Evolutionary conservation across 2,329 filamentous ascomycete genomes (phyloP).

Genomic region (Clathrospora elynae): DNA sequence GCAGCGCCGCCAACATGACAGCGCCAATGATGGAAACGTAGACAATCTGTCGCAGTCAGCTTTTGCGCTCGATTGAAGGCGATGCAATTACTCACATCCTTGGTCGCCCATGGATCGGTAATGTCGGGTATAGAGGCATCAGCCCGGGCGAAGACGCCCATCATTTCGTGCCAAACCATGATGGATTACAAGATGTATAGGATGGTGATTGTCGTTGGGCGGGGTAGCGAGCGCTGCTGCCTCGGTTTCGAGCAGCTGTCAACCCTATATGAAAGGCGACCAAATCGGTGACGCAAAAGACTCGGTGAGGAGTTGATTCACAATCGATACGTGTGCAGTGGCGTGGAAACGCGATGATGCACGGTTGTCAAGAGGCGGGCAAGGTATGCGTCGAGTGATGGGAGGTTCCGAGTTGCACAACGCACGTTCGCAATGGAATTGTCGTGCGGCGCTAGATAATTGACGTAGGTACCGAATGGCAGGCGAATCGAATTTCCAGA

Average conservation of each 20-base stretch:
- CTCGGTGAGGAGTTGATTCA: slow-evolving; percentile 13
- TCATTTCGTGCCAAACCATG: slow-evolving; percentile 32
- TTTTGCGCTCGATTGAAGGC: background rate
- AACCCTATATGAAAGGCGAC: slow-evolving; percentile 14
- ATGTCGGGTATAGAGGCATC: slow-evolving; percentile 40
- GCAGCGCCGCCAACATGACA: slow-evolving; percentile 79
- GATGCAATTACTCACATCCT: slow-evolving; percentile 46
- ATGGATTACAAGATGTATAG: slow-evolving; percentile 23
- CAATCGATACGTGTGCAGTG: slow-evolving; percentile 10
- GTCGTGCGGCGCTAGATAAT: slow-evolving; percentile 43
- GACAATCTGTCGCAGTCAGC: slow-evolving; percentile 66
- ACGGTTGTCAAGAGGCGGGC: slow-evolving; percentile 20
- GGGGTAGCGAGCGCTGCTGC: slow-evolving; percentile 17
- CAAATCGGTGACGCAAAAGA: slow-evolving; percentile 7
- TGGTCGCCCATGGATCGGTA: slow-evolving; percentile 46
- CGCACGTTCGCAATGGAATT: slow-evolving; percentile 29
- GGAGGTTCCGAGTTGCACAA: slow-evolving; percentile 34
- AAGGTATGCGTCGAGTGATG: slow-evolving; percentile 22
- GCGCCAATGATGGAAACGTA: slow-evolving; percentile 81
- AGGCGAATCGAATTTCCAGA: slow-evolving; percentile 12
- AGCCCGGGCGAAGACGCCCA: slow-evolving; percentile 36
- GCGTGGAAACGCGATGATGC: slow-evolving; percentile 12
- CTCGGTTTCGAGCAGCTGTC: slow-evolving; percentile 13
- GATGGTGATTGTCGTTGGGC: slow-evolving; percentile 23
- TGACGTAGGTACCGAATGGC: slow-evolving; percentile 23